phyloP scores from a whole-genome alignment of 192 early-diverging fungal genomes.

The Coemansia asiatica region DNA sequence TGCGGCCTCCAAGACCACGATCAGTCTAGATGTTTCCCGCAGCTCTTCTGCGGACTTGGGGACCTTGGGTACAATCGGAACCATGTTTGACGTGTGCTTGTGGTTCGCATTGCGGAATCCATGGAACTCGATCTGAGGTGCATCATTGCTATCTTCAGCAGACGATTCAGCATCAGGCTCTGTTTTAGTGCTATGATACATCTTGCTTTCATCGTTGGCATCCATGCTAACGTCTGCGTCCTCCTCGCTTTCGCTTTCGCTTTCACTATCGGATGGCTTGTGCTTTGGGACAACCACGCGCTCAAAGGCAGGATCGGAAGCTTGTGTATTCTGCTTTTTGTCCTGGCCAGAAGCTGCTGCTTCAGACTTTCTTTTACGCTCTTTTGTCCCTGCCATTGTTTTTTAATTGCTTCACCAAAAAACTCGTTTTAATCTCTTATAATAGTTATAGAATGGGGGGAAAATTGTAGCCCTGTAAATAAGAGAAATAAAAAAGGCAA shows the following conservation, averaged over 20 bases:
- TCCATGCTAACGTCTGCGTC: neutral
- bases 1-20: constrained; percentile 90
- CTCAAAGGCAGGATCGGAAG: constrained; percentile 4
- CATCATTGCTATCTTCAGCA: neutral
- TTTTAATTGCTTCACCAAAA: neutral
- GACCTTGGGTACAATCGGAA: constrained; percentile 68
- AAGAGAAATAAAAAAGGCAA: neutral
- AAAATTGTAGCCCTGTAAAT: too few relatives aligned
- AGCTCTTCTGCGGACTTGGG: constrained; percentile 78
- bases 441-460: too few relatives aligned
- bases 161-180: neutral
- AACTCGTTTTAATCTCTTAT: too few relatives aligned
- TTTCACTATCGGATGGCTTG: neutral
- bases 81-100: constrained; percentile 52
- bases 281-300: constrained; percentile 7
- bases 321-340: neutral
- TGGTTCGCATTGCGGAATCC: constrained; percentile 50
- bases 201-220: neutral
- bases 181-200: neutral
- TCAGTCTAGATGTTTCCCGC: constrained; percentile 76
- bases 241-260: neutral
- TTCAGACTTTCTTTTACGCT: neutral
- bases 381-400: neutral
- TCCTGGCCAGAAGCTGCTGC: neutral
- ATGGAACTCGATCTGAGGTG: constrained; percentile 32